phyloP scores from a whole-genome alignment of 176 grass and related monocot species.

The Panicum miliaceum region DNA sequence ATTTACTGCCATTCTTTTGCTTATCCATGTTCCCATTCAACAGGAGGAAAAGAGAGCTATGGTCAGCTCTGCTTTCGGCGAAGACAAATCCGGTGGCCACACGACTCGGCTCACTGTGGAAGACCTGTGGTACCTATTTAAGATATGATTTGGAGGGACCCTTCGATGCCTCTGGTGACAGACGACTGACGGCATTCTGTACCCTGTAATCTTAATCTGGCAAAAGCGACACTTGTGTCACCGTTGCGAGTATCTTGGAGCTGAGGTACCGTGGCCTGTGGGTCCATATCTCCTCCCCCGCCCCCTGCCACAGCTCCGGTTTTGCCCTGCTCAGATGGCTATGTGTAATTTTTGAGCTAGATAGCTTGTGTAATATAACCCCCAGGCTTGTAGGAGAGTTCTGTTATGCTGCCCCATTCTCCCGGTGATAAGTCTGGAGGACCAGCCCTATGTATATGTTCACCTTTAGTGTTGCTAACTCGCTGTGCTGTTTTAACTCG shows the following conservation, averaged over 20 bases:
- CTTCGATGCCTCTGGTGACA: background rate
- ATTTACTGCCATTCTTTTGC: background rate
- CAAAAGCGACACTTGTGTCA: background rate
- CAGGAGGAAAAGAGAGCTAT: constrained; percentile 97
- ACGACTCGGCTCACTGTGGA: constrained; percentile 76
- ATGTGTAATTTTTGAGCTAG: constrained; percentile 31
- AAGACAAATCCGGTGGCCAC: constrained; percentile 69
- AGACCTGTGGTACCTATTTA: constrained; percentile 89
- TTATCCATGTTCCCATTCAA: constrained; percentile 15
- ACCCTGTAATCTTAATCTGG: constrained; percentile 19
- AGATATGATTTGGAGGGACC: constrained; percentile 47
- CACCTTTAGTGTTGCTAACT: constrained; percentile 17
- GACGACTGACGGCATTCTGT: background rate
- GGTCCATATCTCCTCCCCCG: background rate
- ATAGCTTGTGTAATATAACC: constrained; percentile 37
- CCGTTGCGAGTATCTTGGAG: constrained; percentile 11
- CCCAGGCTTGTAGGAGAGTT: constrained; percentile 15
- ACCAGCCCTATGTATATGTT: constrained; percentile 19
- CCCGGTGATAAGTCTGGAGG: background rate
- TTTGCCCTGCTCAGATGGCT: constrained; percentile 44
- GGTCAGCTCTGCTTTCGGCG: constrained; percentile 94
- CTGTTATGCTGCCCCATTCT: background rate
- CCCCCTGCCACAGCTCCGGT: constrained; percentile 23
- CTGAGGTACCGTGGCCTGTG: background rate
- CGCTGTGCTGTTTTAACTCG: background rate